Evolutionary conservation across 208 protist species (phyloP).

Genomic region (Crithidia sp.): DNA sequence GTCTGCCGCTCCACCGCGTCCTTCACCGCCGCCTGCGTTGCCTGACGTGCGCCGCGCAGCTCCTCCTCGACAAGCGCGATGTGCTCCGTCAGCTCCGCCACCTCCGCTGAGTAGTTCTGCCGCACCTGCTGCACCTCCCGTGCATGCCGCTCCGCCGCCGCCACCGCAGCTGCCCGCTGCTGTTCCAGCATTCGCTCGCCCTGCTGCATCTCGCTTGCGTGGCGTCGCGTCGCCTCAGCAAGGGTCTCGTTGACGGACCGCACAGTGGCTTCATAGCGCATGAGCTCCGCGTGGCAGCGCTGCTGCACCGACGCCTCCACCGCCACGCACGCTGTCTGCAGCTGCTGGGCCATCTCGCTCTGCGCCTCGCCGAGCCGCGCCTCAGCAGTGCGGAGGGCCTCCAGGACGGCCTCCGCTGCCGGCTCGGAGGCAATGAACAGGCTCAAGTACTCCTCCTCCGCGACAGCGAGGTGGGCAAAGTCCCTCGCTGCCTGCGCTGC

Average conservation of each 20-base stretch:
- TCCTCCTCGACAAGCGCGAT: constrained; percentile 23
- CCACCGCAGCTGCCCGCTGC: not conserved
- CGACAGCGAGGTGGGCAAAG: constrained; percentile 15
- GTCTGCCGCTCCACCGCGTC: constrained; percentile 19
- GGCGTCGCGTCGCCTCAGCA: not conserved
- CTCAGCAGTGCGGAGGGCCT: not conserved
- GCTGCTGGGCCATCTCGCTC: constrained; percentile 18
- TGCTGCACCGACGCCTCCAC: constrained; percentile 19
- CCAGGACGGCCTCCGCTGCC: not conserved
- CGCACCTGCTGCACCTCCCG: constrained; percentile 20
- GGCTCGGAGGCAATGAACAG: constrained; percentile 16
- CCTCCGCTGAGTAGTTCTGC: constrained; percentile 16
- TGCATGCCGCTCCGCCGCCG: constrained; percentile 9
- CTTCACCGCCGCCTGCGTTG: constrained; percentile 5
- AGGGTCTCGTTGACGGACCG: constrained; percentile 10
- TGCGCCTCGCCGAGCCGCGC: constrained; percentile 1
- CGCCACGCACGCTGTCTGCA: constrained; percentile 12
- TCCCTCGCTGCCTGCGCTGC: constrained; percentile 22
- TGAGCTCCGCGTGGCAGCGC: constrained; percentile 7
- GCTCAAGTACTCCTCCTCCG: not conserved
- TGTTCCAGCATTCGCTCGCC: constrained; percentile 14
- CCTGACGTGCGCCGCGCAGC: constrained; percentile 1
- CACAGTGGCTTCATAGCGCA: constrained; percentile 19
- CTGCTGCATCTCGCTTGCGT: not conserved
- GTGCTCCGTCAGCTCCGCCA: constrained; percentile 19